Percentiles rank a stretch among this genome's conserved stretches.
Evolutionary conservation across 495 filamentous ascomycete genomes (phyloP).

Genomic region (Annulohypoxylon maeteangense): DNA sequence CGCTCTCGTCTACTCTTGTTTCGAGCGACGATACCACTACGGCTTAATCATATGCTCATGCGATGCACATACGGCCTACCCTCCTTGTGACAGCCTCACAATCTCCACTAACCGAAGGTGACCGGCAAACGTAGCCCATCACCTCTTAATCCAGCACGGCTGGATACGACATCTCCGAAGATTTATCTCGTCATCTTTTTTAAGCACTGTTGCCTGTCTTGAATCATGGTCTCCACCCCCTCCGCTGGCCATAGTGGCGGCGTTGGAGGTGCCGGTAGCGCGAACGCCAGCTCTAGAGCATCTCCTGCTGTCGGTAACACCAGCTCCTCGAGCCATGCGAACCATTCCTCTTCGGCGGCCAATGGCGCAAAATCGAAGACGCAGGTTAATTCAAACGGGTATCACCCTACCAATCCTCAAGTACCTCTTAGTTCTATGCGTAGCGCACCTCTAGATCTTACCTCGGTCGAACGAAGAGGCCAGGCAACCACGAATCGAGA

Average conservation of each 20-base stretch:
- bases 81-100: slow-evolving; percentile 44
- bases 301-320: slow-evolving; percentile 57
- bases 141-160: slow-evolving; percentile 18
- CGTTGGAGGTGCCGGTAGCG: slow-evolving; percentile 47
- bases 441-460: slow-evolving; percentile 77
- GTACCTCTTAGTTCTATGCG: slow-evolving; percentile 63
- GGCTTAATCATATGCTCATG: slow-evolving; percentile 30
- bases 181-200: not conserved
- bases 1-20: not conserved
- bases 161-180: not conserved
- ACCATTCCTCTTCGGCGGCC: slow-evolving; percentile 48
- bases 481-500: slow-evolving; percentile 80
- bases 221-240: slow-evolving; percentile 56
- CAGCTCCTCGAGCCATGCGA: slow-evolving; percentile 44
- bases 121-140: slow-evolving; percentile 31
- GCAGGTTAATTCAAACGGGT: slow-evolving; percentile 62
- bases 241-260: slow-evolving; percentile 51
- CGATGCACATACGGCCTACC: slow-evolving; percentile 45
- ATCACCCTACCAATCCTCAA: slow-evolving; percentile 60
- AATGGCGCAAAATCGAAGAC: slow-evolving; percentile 55
- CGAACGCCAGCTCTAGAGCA: slow-evolving; percentile 58
- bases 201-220: slow-evolving; percentile 17
- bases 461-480: slow-evolving; percentile 90
- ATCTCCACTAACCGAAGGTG: slow-evolving; percentile 28
- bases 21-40: slow-evolving; percentile 6